Evolutionary conservation across 257 asterid species (phyloP).

Genomic region (Nemophila menziesii): DNA sequence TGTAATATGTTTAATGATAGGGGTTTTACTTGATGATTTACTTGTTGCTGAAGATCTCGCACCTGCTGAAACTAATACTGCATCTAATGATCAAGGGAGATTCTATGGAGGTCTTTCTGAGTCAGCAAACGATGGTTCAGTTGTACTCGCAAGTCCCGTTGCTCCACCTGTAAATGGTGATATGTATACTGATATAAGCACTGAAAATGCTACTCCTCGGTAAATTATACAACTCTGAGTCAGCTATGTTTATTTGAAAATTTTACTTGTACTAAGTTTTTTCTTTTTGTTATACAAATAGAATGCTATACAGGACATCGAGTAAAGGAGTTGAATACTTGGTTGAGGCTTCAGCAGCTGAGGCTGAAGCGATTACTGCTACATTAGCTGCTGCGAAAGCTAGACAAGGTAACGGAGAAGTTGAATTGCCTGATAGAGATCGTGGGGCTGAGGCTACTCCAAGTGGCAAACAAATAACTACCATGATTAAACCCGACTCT

Average conservation of each 20-base stretch:
- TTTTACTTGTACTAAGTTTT: not conserved
- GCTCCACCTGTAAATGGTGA: slow-evolving; percentile 94
- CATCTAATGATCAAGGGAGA: slow-evolving; percentile 57
- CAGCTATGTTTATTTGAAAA: not conserved
- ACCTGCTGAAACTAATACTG: slow-evolving; percentile 90
- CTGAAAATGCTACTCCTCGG: slow-evolving; percentile 90
- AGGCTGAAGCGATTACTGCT: slow-evolving; percentile 95
- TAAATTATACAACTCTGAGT: slow-evolving; percentile 13
- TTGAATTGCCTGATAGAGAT: slow-evolving; percentile 86
- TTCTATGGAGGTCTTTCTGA: slow-evolving; percentile 37
- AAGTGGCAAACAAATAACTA: slow-evolving; percentile 67
- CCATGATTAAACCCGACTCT: slow-evolving; percentile 77
- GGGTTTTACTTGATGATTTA: slow-evolving; percentile 85
- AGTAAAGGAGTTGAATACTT: slow-evolving; percentile 92
- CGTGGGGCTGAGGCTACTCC: slow-evolving; percentile 97
- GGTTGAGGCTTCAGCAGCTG: slow-evolving; percentile 98
- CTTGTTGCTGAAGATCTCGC: slow-evolving; percentile 98
- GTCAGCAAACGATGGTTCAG: slow-evolving; percentile 61
- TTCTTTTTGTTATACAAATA: not conserved
- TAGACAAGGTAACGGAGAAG: slow-evolving; percentile 87
- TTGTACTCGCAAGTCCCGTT: slow-evolving; percentile 85
- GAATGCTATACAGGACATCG: slow-evolving; percentile 34
- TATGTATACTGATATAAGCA: slow-evolving; percentile 76
- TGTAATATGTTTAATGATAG: slow-evolving; percentile 20
- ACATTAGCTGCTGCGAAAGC: slow-evolving; percentile 98